Evolutionary conservation across 768 basidiomycete genomes (phyloP).

Genomic region (Harrya chromipes): DNA sequence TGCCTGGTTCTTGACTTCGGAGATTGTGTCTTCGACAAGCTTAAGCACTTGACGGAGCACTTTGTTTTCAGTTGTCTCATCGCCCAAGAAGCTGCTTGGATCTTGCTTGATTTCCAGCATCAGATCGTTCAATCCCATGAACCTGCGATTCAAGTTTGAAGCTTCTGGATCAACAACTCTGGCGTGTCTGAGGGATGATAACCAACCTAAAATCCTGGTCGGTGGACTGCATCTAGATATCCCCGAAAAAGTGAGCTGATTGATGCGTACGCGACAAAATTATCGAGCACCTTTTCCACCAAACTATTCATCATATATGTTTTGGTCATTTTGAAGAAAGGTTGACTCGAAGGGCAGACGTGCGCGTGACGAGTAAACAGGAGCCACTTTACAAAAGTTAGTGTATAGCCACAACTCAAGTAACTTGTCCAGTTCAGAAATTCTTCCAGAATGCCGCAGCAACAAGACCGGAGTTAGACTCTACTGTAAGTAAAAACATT

Average conservation of each 20-base stretch:
- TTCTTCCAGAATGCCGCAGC: no score
- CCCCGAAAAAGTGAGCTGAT: slow-evolving; percentile 1
- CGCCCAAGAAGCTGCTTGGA: slow-evolving; percentile 70
- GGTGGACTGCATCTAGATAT: slow-evolving; percentile 75
- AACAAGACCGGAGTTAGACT: no score
- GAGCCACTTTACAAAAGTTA: no score
- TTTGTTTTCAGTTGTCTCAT: slow-evolving; percentile 82
- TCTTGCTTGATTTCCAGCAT: slow-evolving; percentile 85
- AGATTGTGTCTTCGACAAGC: slow-evolving; percentile 91
- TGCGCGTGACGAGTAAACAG: no score
- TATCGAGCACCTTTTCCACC: slow-evolving; percentile 63
- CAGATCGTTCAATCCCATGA: slow-evolving; percentile 96
- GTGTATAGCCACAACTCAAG: no score
- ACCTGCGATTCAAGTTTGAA: slow-evolving; percentile 45
- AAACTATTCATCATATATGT: slow-evolving; percentile 82
- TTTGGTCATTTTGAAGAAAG: slow-evolving; percentile 64
- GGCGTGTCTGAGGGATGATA: slow-evolving; percentile 16
- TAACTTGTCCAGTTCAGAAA: no score
- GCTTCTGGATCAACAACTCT: slow-evolving; percentile 13
- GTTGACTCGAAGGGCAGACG: background rate
- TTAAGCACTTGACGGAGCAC: slow-evolving; percentile 80
- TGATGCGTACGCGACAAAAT: background rate
- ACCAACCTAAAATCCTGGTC: slow-evolving; percentile 86
- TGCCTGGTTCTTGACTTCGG: slow-evolving; percentile 97
- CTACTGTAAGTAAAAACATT: no score